Base-by-base conservation (phyloP, 192 early-diverging fungal genomes). In the Physocladia obscura region DNA sequence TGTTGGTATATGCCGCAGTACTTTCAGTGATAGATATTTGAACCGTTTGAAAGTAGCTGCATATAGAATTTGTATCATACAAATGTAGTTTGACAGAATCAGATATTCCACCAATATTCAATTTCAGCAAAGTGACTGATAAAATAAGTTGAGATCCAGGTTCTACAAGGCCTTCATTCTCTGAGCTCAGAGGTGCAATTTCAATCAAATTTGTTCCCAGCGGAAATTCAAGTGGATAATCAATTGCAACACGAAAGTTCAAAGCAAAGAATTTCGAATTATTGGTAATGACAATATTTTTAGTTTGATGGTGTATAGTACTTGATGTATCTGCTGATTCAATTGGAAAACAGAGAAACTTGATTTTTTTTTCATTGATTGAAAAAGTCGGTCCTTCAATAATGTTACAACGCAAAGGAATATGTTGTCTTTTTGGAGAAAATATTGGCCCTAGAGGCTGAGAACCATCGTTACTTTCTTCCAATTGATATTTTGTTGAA, bases 71-170 rank as follows among this genome's bases (percentile, higher is more conserved):
- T 40, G 79, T 31, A 77, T 94, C 92, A 47, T 81, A 78, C 24
- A 94, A 74, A 63, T 84, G 82, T 24, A 94, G 74, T 67, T 90
- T 90, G 58, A 94, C 82, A 37, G 91, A 86, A 5, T 90, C 92
- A 2, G 92, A 93, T 21, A 92, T 78, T 19, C 84, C 87, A 2
- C 76, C 65, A 56, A 88, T 82, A 0, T 79, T 76, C 1, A 87
- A 82, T 49, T 92, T 82, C 19, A 84, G 55, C 8, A 92, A 74
- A 29, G 85, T 78, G 3, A 94, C 76, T 0, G 69, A 57, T 8
- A 94, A 58, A n/a, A 76, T 73, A 4, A 91, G 68, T 5, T 79
- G 76, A 47, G 79, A 78, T 0, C 85, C 86, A 15, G 89, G 77
- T 22, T 84, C 88, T n/a, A 94, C 69, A 0, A 49, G 63, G 22